Percentiles rank a stretch among this genome's conserved stretches.
These are phyloP conservation scores for Biscutella laevigata DNA, from an alignment of 441 rosid genomes.

Conservation along the genomic window DNA sequence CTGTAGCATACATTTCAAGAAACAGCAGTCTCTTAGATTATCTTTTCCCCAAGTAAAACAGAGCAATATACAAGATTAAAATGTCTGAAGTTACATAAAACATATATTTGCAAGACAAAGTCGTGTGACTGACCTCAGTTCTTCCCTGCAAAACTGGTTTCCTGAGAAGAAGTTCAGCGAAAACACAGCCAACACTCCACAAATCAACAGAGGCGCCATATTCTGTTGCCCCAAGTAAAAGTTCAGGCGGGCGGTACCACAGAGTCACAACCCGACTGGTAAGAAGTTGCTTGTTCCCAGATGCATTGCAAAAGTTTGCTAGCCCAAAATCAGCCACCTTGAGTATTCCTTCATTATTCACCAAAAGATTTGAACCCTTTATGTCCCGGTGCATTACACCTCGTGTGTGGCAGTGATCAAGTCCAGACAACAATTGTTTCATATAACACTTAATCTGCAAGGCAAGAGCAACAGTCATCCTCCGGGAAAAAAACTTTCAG, in stretches of 20 bases:
- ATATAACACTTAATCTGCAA: constrained; percentile 78
- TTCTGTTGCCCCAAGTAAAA: constrained; percentile 73
- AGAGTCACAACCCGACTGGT: constrained; percentile 91
- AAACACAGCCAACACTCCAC: constrained; percentile 94
- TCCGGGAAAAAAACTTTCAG: background rate
- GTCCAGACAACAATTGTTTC: constrained; percentile 76
- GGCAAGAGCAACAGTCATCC: background rate
- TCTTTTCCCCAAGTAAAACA: background rate
- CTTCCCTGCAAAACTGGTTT: constrained; percentile 82
- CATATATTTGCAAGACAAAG: background rate
- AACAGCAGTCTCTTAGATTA: background rate
- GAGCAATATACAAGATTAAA: background rate
- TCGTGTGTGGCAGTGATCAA: constrained; percentile 76
- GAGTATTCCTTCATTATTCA: constrained; percentile 66
- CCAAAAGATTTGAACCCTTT: constrained; percentile 85
- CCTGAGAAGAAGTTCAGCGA: constrained; percentile 70
- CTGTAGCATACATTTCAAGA: constrained; percentile 29
- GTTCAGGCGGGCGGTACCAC: constrained; percentile 96
- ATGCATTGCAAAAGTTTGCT: constrained; percentile 58
- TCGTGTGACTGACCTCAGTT: constrained; percentile 55
- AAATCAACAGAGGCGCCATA: constrained; percentile 84
- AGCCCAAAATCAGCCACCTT: constrained; percentile 88
- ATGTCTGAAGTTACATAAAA: background rate
- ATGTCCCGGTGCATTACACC: constrained; percentile 90
- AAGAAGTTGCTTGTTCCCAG: constrained; percentile 48